Evolutionary conservation across 306 rosid genomes (phyloP), one percentile per base, ranked within the genome.

Genomic region (Neltuma alba): DNA sequence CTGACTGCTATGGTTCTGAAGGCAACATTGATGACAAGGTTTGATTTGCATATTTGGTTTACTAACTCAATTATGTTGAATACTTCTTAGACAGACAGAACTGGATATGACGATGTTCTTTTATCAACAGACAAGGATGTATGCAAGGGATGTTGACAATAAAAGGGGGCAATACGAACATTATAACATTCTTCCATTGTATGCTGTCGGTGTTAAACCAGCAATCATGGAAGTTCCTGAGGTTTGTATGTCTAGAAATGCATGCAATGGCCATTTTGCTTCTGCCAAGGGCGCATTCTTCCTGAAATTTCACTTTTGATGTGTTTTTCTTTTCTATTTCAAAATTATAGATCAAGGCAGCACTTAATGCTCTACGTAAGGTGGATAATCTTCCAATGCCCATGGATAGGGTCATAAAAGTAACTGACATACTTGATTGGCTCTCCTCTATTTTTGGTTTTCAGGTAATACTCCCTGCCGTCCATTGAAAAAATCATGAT

Each of bases 161-260:
- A 89, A 82, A 81, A 87, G 78, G 77, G 85, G 80, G 47, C 91
- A 87, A 82, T 86, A 76, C 62, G 83, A 78, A 40, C 88, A 87
- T 83, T 87, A 84, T 80, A 90, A 90, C 86, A 88, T 90, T 79
- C 91, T 90, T 72, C 94, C 94, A 63, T 76, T 90, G 65, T 82
- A 87, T 80, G 86, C 86, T 47, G 83, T 85, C 75, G 95, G 91
- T 72, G 89, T 88, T 82, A 87, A 79, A 85, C 92, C 92, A 23
- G 83, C 87, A 82, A 87, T 87, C 36, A 91, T 91, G 95, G 90
- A 89, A 74, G 83, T 91, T 82, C 84, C 95, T 10, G 95, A 87
- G 95, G 95, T 91, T 76, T 63, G 74, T 76, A 64, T n/a, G 6
- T 16, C 28, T 61, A 41, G 55, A 58, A 27, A 27, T 48, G 36